Conservation (phyloP, 441 rosid species). For the Manihot esculenta region DNA sequence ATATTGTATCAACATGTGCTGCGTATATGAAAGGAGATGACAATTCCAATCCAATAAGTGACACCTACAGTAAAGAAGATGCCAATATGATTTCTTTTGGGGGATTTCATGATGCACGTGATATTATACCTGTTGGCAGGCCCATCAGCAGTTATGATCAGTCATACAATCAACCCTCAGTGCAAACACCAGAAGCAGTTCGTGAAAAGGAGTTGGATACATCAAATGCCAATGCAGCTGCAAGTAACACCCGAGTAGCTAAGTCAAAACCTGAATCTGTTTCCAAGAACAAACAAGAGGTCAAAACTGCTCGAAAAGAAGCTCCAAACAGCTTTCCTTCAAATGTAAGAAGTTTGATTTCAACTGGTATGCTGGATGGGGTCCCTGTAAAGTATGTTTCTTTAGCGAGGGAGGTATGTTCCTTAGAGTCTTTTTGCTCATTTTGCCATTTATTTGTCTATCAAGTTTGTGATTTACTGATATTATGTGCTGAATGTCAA, state of each 20-base stretch:
- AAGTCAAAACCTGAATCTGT: conserved; percentile 40
- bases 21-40: conserved; percentile 47
- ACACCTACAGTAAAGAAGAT: conserved; percentile 42
- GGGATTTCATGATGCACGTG: conserved; percentile 57
- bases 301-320: conserved; percentile 45
- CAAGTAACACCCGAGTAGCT: conserved; percentile 25
- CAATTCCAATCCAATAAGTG: conserved; percentile 30
- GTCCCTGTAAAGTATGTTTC: conserved; percentile 74
- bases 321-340: conserved; percentile 70
- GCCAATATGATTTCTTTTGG: conserved; percentile 59
- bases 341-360: conserved; percentile 75
- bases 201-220: conserved; percentile 33
- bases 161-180: conserved; percentile 35
- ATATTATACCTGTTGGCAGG: conserved; percentile 41
- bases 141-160: conserved; percentile 41
- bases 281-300: conserved; percentile 48
- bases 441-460: background rate
- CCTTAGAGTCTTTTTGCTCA: conserved; percentile 12
- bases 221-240: conserved; percentile 29
- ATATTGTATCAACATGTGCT: conserved; percentile 41
- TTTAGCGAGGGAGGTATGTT: conserved; percentile 65
- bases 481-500: conserved; percentile 25
- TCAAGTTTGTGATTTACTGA: conserved; percentile 21
- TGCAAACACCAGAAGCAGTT: conserved; percentile 29
- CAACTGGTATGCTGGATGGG: conserved; percentile 83